These are phyloP conservation scores for Colletotrichum sp. DNA, from an alignment of 2,329 filamentous ascomycete species.

Conservation along the genomic window DNA sequence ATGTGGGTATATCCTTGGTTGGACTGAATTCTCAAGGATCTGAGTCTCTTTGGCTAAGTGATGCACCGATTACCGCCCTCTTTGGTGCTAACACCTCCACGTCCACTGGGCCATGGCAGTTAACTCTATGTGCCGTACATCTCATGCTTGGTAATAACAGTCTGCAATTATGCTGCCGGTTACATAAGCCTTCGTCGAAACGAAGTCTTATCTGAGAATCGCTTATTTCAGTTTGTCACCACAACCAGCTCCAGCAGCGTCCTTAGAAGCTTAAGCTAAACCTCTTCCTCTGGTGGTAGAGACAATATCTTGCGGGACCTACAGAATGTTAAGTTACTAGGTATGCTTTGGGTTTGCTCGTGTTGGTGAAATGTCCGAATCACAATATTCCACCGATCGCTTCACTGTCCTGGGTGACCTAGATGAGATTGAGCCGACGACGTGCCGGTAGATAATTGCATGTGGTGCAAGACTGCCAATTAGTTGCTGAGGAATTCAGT, in stretches of 20 bases:
- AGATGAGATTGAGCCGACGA: neutral
- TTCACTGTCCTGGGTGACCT: rapidly evolving
- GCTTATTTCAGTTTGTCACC: neutral
- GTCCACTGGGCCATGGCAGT: neutral
- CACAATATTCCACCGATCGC: neutral
- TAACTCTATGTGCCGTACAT: neutral
- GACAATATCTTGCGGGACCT: neutral
- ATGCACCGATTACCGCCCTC: neutral
- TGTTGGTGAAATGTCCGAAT: neutral
- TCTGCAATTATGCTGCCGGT: neutral
- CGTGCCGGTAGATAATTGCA: neutral
- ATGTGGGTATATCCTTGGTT: neutral
- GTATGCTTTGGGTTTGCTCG: neutral
- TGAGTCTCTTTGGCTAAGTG: neutral
- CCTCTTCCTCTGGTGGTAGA: neutral
- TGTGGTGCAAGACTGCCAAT: neutral
- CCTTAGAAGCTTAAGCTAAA: rapidly evolving
- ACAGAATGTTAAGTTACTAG: neutral
- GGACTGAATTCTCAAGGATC: neutral
- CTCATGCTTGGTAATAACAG: neutral
- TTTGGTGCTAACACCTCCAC: neutral
- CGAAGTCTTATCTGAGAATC: neutral
- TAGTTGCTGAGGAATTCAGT: rapidly evolving
- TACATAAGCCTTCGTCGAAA: neutral
- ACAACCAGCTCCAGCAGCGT: neutral